A percentile compares a stretch with the other conserved stretches of the same genome.
Evolutionary conservation across 306 rosid genomes (phyloP).

Genomic region (Lathyrus sativus): DNA sequence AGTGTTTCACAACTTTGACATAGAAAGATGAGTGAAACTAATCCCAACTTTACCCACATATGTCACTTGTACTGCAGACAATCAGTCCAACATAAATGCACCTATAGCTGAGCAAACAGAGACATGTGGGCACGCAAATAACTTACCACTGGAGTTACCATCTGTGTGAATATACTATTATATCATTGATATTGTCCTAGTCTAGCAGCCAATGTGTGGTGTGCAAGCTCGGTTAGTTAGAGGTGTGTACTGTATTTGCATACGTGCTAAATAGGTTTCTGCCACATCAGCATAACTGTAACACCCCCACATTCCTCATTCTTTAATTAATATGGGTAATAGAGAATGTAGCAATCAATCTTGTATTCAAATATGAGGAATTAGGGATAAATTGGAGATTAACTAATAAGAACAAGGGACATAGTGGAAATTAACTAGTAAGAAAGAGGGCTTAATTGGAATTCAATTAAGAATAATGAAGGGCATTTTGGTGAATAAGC

Average conservation of each 20-base stretch:
- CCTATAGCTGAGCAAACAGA: conserved; percentile 4
- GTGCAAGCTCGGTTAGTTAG: background rate
- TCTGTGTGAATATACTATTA: background rate
- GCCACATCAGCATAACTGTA: background rate
- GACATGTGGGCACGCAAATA: background rate
- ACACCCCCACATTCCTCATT: too few species aligned
- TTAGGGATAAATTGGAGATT: too few species aligned
- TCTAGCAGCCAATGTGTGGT: background rate
- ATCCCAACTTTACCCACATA: conserved; percentile 3
- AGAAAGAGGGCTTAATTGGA: too few species aligned
- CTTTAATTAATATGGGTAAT: too few species aligned
- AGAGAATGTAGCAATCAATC: too few species aligned
- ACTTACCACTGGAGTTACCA: background rate
- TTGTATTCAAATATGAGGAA: too few species aligned
- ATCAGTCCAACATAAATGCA: background rate
- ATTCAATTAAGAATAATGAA: too few species aligned
- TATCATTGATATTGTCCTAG: background rate
- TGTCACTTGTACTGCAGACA: conserved; percentile 2
- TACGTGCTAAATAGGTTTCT: background rate
- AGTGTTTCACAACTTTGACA: conserved; percentile 19
- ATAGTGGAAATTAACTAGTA: too few species aligned
- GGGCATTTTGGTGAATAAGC: too few species aligned
- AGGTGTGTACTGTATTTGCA: background rate
- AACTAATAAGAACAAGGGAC: too few species aligned
- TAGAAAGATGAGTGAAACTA: background rate